Evolutionary conservation across 768 basidiomycete genomes (phyloP).

Genomic region (Tephrocybe rancida): DNA sequence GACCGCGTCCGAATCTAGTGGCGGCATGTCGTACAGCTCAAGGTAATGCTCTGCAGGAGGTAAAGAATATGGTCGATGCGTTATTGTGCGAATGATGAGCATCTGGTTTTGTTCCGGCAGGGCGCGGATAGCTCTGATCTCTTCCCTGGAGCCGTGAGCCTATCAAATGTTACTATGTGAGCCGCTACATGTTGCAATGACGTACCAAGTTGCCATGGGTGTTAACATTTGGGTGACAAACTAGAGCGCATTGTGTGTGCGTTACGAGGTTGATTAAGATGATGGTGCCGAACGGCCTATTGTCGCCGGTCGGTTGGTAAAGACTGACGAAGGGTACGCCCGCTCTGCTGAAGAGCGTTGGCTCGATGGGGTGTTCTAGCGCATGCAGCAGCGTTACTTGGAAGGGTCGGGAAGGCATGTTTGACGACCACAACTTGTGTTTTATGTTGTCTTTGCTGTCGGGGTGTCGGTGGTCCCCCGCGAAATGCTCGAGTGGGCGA

Average conservation of each 20-base stretch:
- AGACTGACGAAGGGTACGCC: background rate
- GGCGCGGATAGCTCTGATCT: constrained; percentile 53
- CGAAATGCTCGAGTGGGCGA: constrained; percentile 42
- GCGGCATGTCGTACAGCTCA: constrained; percentile 22
- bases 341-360: background rate
- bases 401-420: background rate
- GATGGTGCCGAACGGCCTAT: background rate
- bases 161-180: background rate
- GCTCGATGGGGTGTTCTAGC: background rate
- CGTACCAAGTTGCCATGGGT: background rate
- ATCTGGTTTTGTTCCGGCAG: constrained; percentile 54
- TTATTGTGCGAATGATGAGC: constrained; percentile 49
- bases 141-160: constrained; percentile 37
- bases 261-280: background rate
- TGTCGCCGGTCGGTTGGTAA: background rate
- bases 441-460: background rate
- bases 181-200: background rate
- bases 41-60: constrained; percentile 10
- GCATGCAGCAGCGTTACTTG: background rate
- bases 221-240: background rate
- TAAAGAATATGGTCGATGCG: background rate
- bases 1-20: background rate
- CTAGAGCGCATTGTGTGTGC: background rate
- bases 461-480: constrained; percentile 9
- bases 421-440: background rate